phyloP scores from a whole-genome alignment of 208 protist genomes.

The Novymonas esmeraldas region DNA sequence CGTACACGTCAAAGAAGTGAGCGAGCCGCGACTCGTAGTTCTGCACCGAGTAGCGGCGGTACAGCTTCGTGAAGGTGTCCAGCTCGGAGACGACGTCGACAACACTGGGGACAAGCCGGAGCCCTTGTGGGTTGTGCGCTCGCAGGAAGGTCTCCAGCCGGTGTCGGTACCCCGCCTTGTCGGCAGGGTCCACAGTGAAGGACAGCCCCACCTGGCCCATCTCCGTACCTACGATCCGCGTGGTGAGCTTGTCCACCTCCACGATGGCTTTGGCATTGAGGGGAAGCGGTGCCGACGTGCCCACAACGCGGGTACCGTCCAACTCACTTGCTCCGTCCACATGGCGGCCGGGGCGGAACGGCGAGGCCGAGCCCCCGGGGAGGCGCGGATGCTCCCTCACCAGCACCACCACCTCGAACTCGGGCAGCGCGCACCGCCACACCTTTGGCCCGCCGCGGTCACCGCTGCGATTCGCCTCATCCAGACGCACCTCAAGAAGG shows the following conservation, averaged over 20 bases:
- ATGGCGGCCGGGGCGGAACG: constrained; percentile 8
- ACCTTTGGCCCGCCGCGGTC: constrained; percentile 32
- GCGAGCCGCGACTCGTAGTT: constrained; percentile 64
- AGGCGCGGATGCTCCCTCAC: constrained; percentile 43
- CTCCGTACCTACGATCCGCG: constrained; percentile 63
- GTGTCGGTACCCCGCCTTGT: constrained; percentile 50
- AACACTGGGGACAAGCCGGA: constrained; percentile 62
- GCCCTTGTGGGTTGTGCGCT: constrained; percentile 61
- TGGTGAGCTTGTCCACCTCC: constrained; percentile 63
- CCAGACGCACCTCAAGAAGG: constrained; percentile 65
- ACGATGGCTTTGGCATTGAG: constrained; percentile 57
- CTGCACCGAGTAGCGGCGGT: constrained; percentile 61
- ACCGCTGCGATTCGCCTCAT: constrained; percentile 31
- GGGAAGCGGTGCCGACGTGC: constrained; percentile 37
- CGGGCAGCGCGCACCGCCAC: constrained; percentile 43
- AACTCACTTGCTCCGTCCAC: constrained; percentile 1
- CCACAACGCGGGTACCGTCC: constrained; percentile 37
- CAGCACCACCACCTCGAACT: constrained; percentile 51
- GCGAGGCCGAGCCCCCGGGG: constrained; percentile 3
- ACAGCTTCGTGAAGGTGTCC: constrained; percentile 83
- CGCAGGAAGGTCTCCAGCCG: constrained; percentile 64
- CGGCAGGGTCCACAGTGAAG: constrained; percentile 57
- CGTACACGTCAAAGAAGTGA: constrained; percentile 72
- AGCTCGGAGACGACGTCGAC: constrained; percentile 65
- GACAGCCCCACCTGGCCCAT: constrained; percentile 81